Evolutionary conservation across 176 grass and related monocot species (phyloP), one percentile per base, ranked within the genome.

Genomic region (Oryza rufipogon): DNA sequence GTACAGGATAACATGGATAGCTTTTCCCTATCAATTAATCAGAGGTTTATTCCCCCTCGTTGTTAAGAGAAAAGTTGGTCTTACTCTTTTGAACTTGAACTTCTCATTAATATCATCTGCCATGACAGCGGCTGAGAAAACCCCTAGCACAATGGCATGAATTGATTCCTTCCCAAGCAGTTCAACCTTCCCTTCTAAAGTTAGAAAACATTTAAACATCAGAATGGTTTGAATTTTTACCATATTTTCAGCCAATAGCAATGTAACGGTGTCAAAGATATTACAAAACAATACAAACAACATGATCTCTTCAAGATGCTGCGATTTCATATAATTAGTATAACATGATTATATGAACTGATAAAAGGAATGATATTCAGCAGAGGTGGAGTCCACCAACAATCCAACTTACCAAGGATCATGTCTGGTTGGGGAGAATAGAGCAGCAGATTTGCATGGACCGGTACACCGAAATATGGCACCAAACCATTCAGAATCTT

Each of bases 141-240:
- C 73, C 42, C 93, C 96, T 51, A 96, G 83, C 48, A 99, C 84
- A 51, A 94, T 56, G 74, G 87, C 88, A 91, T 99, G 96, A 81
- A 99, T 94, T 32, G 96, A 99, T 65, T 94, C 93, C 80, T 83
- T 92, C 14, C 88, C 84, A 66, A 96, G 86, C 83, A 91, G 86
- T 79, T 96, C 89, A 81, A 96, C 91, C 86, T 91, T 99, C 76
- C 93, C 96, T 88, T 96, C 93, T 96, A 81, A 91, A 78, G 23
- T 47, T 83, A 71, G n/a, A 15, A 71, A 64, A 72, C 7, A 87
- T 9, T 68, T 25, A 88, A 90, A 47, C 72, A 88, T 70, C 54
- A 89, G 51, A 63, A 26, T 54, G 20, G n/a, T 87, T 80, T 0
- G 70, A 33, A 71, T 66, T 38, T 41, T n/a, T 4, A 63, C 32